Base-by-base conservation (phyloP, 768 basidiomycete species). In the Astraeus odoratus region DNA sequence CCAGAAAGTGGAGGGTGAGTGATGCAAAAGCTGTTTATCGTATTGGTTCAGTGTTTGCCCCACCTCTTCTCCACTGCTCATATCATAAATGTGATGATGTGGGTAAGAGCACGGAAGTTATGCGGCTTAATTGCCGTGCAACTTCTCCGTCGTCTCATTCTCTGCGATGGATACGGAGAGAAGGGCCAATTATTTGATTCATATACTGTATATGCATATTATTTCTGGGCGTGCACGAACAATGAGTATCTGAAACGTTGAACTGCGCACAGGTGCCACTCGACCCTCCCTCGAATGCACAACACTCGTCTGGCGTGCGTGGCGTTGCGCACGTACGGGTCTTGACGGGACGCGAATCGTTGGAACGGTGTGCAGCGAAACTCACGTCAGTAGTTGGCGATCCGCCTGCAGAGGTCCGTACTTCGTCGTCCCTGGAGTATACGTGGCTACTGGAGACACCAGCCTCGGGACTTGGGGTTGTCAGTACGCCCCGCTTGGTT, bases 1-100 rank as follows among this genome's bases (percentile, higher is more conserved):
- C 81, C 3, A 65, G 84, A 39, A 51, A 61, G 2, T 70, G 72
- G 60, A 68, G 85, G 60, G 86, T 82, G 52, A 15, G 76, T 64
- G 10, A 8, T 15, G 16, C 26, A 16, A 8, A 3, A 25, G 22
- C n/a, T n/a, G n/a, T 12, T 26, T 23, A 22, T 22, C 37, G 19
- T 16, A 13, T 15, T 30, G 33, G 12, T 8, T 33, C 19, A 37
- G 15, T 48, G n/a, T n/a, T n/a, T n/a, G n/a, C n/a, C n/a, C n/a
- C n/a, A n/a, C n/a, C n/a, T n/a, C n/a, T n/a, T n/a, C n/a, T n/a
- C n/a, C n/a, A n/a, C n/a, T n/a, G n/a, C n/a, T n/a, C n/a, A n/a
- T n/a, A n/a, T n/a, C n/a, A n/a, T n/a, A n/a, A n/a, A n/a, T n/a
- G n/a, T n/a, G n/a, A n/a, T n/a, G n/a, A n/a, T n/a, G n/a, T n/a